Base-by-base conservation (phyloP, 164 flowering plant species). In the Umbellularia californica region DNA sequence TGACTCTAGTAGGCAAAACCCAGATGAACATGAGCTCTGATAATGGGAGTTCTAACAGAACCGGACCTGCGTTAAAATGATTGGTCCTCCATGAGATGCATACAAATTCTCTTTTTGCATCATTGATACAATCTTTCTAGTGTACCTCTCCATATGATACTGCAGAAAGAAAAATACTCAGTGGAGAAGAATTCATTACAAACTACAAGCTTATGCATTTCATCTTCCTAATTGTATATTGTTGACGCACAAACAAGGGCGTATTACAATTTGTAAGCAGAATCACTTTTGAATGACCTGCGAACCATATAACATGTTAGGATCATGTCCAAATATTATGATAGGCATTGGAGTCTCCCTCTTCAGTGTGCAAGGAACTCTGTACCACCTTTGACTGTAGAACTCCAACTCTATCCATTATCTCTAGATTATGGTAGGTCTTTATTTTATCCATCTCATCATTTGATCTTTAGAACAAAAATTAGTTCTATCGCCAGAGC, bases 71-170 rank as follows among this genome's bases (percentile, higher is more conserved):
- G 88, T 52, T 50, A 89, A 6, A 72, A 89, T 81, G 52, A 89
- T 89, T 4, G 90, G 92, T 41, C 90, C 92, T 69, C 92, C 90
- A 74, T 89, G 92, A 55, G 86, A 71, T 58, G 84, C 84, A 76
- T 80, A 86, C 64, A 86, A 67, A 6, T 87, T 86, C 79, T 81
- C 87, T 3, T 77, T 73, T 72, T 84, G 86, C 84, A 89, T 77
- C 80, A 75, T 77, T 9, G 74, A 65, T n/a, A 86, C 72, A 52
- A 87, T 81, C 84, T 70, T 84, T 77, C 78, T 78, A 3, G 78
- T 30, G 66, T 73, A 89, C 68, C 68, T 83, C 75, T 82, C 51
- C 92, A 89, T 89, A 78, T 85, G 80, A 50, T 71, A 64, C 92
- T 88, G 85, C 14, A 33, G 17, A 67, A 27, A 22, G 22, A 67